Base-by-base conservation (phyloP, 106 monocot genomes). In the Chionographis japonica region DNA sequence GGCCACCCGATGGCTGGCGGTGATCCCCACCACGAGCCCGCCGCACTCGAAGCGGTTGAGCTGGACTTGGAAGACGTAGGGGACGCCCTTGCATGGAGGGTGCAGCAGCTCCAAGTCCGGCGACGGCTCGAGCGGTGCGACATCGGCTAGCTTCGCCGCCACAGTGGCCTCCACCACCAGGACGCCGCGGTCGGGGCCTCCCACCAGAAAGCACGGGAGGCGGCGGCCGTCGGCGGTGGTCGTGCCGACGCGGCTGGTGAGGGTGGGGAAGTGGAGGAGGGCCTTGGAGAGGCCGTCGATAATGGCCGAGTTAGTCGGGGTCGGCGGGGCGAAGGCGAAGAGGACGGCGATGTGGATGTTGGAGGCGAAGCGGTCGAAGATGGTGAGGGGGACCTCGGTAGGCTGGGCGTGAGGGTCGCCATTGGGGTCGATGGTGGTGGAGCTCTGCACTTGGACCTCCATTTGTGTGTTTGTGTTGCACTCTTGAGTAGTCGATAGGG, bases 11-110 rank as follows among this genome's bases (percentile, higher is more conserved):
- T 90, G 90, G 70, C 78, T 73, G 4, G 68, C 52, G 40, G 86
- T 81, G 52, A 77, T 11, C 0, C 90, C 90, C 37, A 90, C 63
- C 14, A 79, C 81, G 3, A 90, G 60, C 1, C 84, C 77, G 36
- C 86, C 80, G 41, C 83, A 87, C 17, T 14, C n/a, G 72, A 83
- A 90, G 13, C 80, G 63, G 36, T 80, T 86, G 15, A 90, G 72
- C 70, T 91, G 84, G 17, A 90, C 56, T 20, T 84, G 84, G 5
- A 77, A 46, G 12, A 81, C 54, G 37, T 73, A 66, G 43, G 41
- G 37, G 10, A 70, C 62, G 10, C 53, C 59, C 2, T 72, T 38
- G 6, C 58, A 57, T 35, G 27, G 37, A 0, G 86, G 87, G 58
- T 91, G 87, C 11, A 91, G 63, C 16, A 35, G 0, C 2, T 37